Evolutionary conservation across 352 stramenopile genomes (phyloP), one percentile per base, ranked within the genome.

Genomic region (Pythium aristosporum): DNA sequence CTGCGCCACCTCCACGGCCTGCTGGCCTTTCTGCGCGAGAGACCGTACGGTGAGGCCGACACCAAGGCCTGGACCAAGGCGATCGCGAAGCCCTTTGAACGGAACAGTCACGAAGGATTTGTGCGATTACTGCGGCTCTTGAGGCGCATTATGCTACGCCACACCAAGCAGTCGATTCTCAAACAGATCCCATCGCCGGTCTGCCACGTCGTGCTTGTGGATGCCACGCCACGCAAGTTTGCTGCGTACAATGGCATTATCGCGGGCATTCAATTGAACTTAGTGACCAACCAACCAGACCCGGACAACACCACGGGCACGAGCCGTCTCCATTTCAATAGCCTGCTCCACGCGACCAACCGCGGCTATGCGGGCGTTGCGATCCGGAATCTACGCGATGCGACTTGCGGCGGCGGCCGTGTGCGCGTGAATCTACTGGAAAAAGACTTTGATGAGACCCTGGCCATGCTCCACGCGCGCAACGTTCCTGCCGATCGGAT

Each of bases 71-170:
- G 88, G 85, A n/a, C 77, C 1, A 91, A 91, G 54, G 80, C 82
- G 6, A 92, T 96, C 47, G 77, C 86, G 20, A 65, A 67, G 37
- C 86, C 84, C 30, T 95, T 95, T 41, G 84, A 95, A 54, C 61
- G 65, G 21, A 81, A 88, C 56, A 67, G 84, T 3, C 53, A 67
- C 10, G 67, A 84, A 16, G 85, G 71, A 1, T 92, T 87, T 50
- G 73, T 89, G 41, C 85, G 91, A 20, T 61, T 98, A 7, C 77
- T 87, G 54, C 79, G 88, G 25, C 57, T 98, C 15, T 67, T 98
- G 8, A 91, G 84, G 36, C 78, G 88, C 37, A 86, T 98, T 20
- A 98, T 98, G 96, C 83, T 98, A 43, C 80, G 96, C 3, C 96
- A 99, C 63, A 98, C 93, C 5, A 98, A 98, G 63, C 65, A 80